Evolutionary conservation across 495 filamentous ascomycete genomes (phyloP).

Genomic region (Echria macrotheca): DNA sequence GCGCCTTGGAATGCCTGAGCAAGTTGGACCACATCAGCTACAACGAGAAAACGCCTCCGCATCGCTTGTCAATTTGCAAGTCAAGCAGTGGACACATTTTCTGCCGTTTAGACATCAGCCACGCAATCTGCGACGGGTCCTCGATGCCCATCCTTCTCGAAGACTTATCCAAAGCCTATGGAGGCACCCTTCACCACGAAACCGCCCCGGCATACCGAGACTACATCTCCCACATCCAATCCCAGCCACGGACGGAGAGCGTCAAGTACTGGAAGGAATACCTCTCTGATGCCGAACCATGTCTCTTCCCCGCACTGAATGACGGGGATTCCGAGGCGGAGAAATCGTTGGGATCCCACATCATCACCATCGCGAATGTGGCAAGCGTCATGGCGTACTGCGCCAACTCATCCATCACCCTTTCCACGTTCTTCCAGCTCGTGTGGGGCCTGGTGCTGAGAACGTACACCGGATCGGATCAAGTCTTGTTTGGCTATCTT

Average conservation of each 20-base stretch:
- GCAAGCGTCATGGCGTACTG: conserved; percentile 20
- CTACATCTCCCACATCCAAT: conserved; percentile 29
- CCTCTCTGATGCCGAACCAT: conserved; percentile 22
- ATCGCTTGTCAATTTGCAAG: conserved; percentile 35
- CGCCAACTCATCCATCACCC: conserved; percentile 13
- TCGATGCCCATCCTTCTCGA: conserved; percentile 18
- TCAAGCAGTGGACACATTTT: conserved; percentile 19
- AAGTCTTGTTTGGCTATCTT: conserved; percentile 52
- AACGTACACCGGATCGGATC: conserved; percentile 45
- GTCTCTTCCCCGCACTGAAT: conserved; percentile 23
- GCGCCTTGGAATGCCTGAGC: conserved; percentile 1
- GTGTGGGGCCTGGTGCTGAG: conserved; percentile 55
- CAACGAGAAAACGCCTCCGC: conserved; percentile 34
- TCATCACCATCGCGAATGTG: conserved; percentile 4
- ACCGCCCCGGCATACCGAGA: conserved; percentile 15
- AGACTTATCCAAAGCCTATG: conserved; percentile 8
- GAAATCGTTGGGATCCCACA: conserved; percentile 12
- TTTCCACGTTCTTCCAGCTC: conserved; percentile 30
- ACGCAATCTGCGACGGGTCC: conserved; percentile 19
- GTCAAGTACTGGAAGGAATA: conserved; percentile 20
- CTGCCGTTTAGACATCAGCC: conserved; percentile 50
- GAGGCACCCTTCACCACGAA: neutral
- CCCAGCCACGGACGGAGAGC: conserved; percentile 45
- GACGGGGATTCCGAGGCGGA: conserved; percentile 7
- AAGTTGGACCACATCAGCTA: conserved; percentile 14